These are phyloP conservation scores for Pelargonium nanum DNA, from an alignment of 345 rosid genomes.

Conservation along the genomic window DNA sequence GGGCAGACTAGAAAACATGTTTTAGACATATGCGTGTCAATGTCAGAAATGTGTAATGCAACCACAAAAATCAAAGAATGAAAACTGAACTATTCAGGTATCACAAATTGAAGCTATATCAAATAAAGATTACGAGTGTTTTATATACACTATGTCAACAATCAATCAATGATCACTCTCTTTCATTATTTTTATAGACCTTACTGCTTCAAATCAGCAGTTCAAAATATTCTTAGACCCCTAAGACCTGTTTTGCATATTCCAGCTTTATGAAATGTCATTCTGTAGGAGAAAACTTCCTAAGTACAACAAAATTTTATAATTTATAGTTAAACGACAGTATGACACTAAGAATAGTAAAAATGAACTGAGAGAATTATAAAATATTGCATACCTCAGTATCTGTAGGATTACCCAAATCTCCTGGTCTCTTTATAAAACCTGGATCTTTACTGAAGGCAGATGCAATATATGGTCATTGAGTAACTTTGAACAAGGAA, in stretches of 20 bases:
- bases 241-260: too few relatives aligned
- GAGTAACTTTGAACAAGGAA: not conserved
- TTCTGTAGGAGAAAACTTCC: too few relatives aligned
- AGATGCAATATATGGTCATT: slow-evolving; percentile 11
- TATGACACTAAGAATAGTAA: not conserved
- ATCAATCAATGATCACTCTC: too few relatives aligned
- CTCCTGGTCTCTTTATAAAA: slow-evolving; percentile 40
- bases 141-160: too few relatives aligned
- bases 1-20: not conserved
- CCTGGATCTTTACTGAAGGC: slow-evolving; percentile 86
- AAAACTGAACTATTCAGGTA: not conserved
- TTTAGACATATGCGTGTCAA: too few relatives aligned
- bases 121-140: not conserved
- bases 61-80: too few relatives aligned
- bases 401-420: slow-evolving; percentile 30
- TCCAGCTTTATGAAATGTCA: too few relatives aligned
- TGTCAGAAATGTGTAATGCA: too few relatives aligned
- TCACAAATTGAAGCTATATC: not conserved
- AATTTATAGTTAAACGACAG: not conserved
- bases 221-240: too few relatives aligned
- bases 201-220: too few relatives aligned
- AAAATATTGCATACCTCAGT: slow-evolving; percentile 33
- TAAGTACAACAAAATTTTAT: not conserved
- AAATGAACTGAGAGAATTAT: not conserved
- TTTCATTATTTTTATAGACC: too few relatives aligned